These are phyloP conservation scores for Paramecium caudatum DNA, from an alignment of 73 alveolate genomes.

Conservation along the genomic window DNA sequence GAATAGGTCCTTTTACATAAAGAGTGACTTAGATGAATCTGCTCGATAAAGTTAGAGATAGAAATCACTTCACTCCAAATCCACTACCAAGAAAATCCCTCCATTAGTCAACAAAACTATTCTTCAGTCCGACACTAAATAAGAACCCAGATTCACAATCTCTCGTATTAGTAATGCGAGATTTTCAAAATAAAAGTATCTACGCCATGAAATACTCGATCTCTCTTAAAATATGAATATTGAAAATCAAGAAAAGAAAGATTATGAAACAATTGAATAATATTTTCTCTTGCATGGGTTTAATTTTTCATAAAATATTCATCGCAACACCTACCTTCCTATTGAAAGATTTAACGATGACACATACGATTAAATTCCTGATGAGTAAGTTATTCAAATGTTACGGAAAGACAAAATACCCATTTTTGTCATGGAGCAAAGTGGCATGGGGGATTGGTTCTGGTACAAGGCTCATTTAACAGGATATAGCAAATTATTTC, in stretches of 20 bases:
- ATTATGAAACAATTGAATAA: slow-evolving; percentile 12
- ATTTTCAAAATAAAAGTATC: too few relatives aligned
- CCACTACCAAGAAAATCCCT: neutral
- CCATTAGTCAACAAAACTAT: slow-evolving; percentile 12
- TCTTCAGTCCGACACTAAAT: neutral
- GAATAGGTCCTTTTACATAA: slow-evolving; percentile 39
- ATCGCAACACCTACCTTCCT: neutral
- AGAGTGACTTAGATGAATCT: slow-evolving; percentile 20
- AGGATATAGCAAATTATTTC: slow-evolving; percentile 15
- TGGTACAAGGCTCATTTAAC: slow-evolving; percentile 27
- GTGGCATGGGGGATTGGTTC: slow-evolving; percentile 13
- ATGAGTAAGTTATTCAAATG: slow-evolving; percentile 23
- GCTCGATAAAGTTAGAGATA: slow-evolving; percentile 10
- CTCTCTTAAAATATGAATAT: neutral
- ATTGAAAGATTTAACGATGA: slow-evolving; percentile 54
- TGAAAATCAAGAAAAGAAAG: neutral
- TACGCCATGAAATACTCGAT: neutral
- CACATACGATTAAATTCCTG: neutral
- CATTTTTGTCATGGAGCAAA: neutral
- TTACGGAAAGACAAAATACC: neutral
- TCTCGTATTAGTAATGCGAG: neutral
- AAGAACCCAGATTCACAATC: slow-evolving; percentile 29
- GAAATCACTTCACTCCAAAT: slow-evolving; percentile 1
- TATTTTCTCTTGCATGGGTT: slow-evolving; percentile 7
- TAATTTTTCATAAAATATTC: neutral